Conservation (phyloP, 2,329 filamentous ascomycete species). For the Penicillium palitans region DNA sequence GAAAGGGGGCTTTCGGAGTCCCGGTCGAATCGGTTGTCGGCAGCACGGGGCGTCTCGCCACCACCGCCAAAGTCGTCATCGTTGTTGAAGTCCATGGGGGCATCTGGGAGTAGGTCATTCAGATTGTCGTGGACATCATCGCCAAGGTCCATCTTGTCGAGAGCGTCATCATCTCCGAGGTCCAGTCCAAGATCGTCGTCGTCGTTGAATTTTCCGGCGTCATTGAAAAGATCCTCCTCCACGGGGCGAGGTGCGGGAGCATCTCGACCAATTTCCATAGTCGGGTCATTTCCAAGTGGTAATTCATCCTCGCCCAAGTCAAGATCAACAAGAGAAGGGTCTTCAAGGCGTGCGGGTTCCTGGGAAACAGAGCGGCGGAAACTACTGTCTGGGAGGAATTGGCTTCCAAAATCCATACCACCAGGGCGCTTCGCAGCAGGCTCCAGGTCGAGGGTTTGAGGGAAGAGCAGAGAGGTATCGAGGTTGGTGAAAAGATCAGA, state of each 20-base stretch:
- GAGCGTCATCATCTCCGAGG: conserved; percentile 48
- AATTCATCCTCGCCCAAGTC: conserved; percentile 65
- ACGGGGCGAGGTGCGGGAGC: conserved; percentile 67
- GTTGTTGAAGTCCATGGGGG: conserved; percentile 52
- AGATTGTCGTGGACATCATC: conserved; percentile 54
- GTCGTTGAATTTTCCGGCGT: conserved; percentile 66
- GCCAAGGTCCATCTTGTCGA: conserved; percentile 40
- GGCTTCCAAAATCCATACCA: conserved; percentile 64
- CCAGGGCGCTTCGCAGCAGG: conserved; percentile 38
- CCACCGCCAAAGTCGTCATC: conserved; percentile 59
- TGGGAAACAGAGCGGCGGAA: conserved; percentile 50
- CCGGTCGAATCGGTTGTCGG: conserved; percentile 53
- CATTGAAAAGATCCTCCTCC: conserved; percentile 53
- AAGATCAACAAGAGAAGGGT: conserved; percentile 73
- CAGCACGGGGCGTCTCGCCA: conserved; percentile 53
- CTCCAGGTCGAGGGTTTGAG: conserved; percentile 61
- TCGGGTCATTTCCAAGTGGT: conserved; percentile 65
- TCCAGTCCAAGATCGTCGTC: conserved; percentile 54
- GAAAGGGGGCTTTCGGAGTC: conserved; percentile 71
- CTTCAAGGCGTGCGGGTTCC: conserved; percentile 57
- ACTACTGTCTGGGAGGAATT: conserved; percentile 71
- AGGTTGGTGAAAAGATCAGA: conserved; percentile 83
- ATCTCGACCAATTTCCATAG: conserved; percentile 88
- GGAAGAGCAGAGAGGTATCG: conserved; percentile 80
- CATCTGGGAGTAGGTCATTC: conserved; percentile 58